phyloP scores from a whole-genome alignment of 2,329 filamentous ascomycete species.

The Clarireedia paspali region DNA sequence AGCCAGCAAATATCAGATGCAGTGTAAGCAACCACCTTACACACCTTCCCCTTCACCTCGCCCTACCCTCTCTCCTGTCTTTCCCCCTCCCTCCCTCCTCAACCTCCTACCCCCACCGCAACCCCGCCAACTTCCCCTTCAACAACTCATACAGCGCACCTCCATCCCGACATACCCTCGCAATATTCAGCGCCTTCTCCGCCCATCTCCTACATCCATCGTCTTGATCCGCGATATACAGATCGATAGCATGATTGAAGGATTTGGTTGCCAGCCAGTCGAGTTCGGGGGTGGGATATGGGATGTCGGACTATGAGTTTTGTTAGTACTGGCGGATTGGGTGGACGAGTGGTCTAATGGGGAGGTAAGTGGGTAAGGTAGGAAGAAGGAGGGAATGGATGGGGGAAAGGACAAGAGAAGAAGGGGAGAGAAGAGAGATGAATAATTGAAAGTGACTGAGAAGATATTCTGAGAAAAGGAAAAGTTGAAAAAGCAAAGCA shows the following conservation, averaged over 20 bases:
- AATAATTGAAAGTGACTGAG: no score
- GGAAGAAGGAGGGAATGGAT: not conserved
- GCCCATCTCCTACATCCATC: slow-evolving; percentile 41
- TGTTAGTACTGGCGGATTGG: no score
- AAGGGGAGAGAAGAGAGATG: not conserved
- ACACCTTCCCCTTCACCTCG: not conserved
- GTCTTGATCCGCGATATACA: slow-evolving; percentile 49
- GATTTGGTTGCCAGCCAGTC: slow-evolving; percentile 66
- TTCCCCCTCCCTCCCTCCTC: not conserved
- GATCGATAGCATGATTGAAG: slow-evolving; percentile 65
- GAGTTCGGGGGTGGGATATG: slow-evolving; percentile 59
- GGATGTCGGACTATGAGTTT: slow-evolving; percentile 31
- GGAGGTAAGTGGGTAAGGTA: not conserved
- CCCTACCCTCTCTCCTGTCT: not conserved
- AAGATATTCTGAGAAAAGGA: not conserved
- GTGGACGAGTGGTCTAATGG: no score
- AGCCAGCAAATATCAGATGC: no score
- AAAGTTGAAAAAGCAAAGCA: no score
- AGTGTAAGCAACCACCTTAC: not conserved
- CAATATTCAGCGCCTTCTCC: slow-evolving; percentile 28
- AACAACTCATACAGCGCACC: slow-evolving; percentile 19
- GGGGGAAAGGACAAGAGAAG: fast-evolving
- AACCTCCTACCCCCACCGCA: not conserved
- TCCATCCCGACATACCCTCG: slow-evolving; percentile 24
- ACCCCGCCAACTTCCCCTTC: not conserved